Evolutionary conservation across 345 rosid species (phyloP).

Genomic region (Citrus mangshanensis): DNA sequence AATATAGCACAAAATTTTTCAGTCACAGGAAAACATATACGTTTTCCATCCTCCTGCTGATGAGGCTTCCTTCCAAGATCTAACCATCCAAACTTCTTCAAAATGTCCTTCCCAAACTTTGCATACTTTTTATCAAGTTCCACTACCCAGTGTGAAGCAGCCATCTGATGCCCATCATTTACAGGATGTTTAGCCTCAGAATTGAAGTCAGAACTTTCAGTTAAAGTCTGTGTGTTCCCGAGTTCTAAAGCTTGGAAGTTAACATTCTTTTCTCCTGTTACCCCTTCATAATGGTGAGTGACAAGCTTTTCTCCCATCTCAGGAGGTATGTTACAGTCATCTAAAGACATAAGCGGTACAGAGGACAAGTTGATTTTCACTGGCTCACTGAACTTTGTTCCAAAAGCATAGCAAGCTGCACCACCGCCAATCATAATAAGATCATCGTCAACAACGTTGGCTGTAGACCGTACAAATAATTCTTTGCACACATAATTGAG

Average conservation of each 20-base stretch:
- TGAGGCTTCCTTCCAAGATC: constrained; percentile 72
- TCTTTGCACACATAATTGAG: constrained; percentile 61
- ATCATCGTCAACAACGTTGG: constrained; percentile 66
- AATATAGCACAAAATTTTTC: constrained; percentile 49
- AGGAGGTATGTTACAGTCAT: constrained; percentile 6
- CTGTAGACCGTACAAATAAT: constrained; percentile 70
- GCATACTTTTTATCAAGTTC: constrained; percentile 63
- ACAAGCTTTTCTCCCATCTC: constrained; percentile 24
- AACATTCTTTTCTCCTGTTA: constrained; percentile 19
- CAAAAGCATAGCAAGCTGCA: constrained; percentile 96
- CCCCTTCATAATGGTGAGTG: constrained; percentile 18
- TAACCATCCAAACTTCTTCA: constrained; percentile 88
- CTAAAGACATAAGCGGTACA: constrained; percentile 29
- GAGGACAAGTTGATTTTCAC: constrained; percentile 58
- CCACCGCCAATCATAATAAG: constrained; percentile 88
- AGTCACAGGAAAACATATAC: constrained; percentile 78
- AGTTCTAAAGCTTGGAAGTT: constrained; percentile 21
- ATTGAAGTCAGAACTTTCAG: constrained; percentile 21
- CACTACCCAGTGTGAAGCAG: constrained; percentile 38
- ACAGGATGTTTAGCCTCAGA: constrained; percentile 17
- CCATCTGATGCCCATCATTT: constrained; percentile 14
- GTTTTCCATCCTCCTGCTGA: constrained; percentile 43
- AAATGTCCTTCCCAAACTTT: constrained; percentile 73
- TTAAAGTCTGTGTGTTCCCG: constrained; percentile 21
- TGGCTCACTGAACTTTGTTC: constrained; percentile 88